Percentiles rank a stretch among this genome's conserved stretches.
These are phyloP conservation scores for Phoenix roebelenii DNA, from an alignment of 176 grass and related monocot genomes.

Conservation along the genomic window DNA sequence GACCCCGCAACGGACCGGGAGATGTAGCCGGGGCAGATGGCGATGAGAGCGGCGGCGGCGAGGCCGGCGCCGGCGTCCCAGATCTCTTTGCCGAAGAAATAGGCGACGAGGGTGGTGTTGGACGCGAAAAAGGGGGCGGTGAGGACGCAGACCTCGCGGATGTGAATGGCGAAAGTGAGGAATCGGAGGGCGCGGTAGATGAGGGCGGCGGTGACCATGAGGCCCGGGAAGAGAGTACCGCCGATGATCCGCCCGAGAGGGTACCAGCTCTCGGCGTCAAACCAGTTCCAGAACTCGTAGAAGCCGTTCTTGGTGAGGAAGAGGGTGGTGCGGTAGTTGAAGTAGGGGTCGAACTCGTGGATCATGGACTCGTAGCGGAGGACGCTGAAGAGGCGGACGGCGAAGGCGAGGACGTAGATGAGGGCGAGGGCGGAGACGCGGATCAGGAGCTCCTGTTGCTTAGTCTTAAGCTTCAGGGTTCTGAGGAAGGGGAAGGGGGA, in stretches of 20 bases:
- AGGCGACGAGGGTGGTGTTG: conserved; percentile 93
- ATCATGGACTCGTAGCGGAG: conserved; percentile 99
- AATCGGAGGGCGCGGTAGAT: conserved; percentile 74
- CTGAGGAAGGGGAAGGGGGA: conserved; percentile 39
- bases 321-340: conserved; percentile 98
- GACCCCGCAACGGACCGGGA: conserved; percentile 85
- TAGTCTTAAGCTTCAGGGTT: conserved; percentile 59
- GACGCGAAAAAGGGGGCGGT: conserved; percentile 94
- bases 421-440: conserved; percentile 74
- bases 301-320: conserved; percentile 76
- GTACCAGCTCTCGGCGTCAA: conserved; percentile 98
- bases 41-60: conserved; percentile 78
- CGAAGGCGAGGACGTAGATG: conserved; percentile 95
- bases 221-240: conserved; percentile 81
- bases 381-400: conserved; percentile 88
- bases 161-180: conserved; percentile 77
- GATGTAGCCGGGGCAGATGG: conserved; percentile 92
- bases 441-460: conserved; percentile 97
- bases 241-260: conserved; percentile 90
- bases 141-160: conserved; percentile 96
- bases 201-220: conserved; percentile 91
- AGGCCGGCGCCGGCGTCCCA: conserved; percentile 90
- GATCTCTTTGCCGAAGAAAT: conserved; percentile 97
- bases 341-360: conserved; percentile 99
- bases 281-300: conserved; percentile 99